A percentile compares a stretch with the other conserved stretches of the same genome.
These are phyloP conservation scores for Phytophthora ohioensis DNA, from an alignment of 352 stramenopile genomes.

Conservation along the genomic window DNA sequence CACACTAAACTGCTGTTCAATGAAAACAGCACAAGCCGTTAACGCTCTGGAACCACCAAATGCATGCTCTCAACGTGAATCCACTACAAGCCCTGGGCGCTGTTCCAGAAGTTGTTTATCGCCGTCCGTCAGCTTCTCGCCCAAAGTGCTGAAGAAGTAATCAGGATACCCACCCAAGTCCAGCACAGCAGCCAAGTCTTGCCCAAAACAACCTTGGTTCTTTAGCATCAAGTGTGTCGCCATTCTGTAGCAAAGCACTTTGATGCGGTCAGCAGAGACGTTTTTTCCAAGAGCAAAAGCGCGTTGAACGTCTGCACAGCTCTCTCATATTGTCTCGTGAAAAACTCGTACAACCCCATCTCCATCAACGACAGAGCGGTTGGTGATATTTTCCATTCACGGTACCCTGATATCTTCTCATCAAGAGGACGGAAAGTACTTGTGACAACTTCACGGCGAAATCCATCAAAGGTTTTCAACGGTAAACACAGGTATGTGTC, in stretches of 20 bases:
- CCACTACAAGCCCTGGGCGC: background rate
- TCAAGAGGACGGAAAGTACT: constrained; percentile 8
- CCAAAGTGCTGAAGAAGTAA: background rate
- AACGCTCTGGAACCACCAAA: too few species aligned
- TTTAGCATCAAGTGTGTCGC: constrained; percentile 9
- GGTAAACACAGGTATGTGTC: constrained; percentile 14
- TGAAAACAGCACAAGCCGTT: too few species aligned
- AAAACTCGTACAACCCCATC: constrained; percentile 10
- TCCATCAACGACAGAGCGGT: constrained; percentile 4
- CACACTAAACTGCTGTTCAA: too few species aligned
- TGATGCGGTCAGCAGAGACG: background rate
- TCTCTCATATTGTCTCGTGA: background rate
- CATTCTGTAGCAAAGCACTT: constrained; percentile 13
- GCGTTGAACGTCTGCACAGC: background rate
- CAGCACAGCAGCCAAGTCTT: background rate
- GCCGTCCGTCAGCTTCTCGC: background rate
- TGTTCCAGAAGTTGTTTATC: background rate
- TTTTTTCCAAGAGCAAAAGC: background rate
- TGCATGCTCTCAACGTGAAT: too few species aligned
- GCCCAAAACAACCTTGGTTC: constrained; percentile 1
- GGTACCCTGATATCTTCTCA: background rate
- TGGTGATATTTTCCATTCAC: constrained; percentile 10
- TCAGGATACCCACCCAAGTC: background rate
- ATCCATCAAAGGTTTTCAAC: background rate
- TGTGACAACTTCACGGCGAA: constrained; percentile 5